A percentile compares a stretch with the other conserved stretches of the same genome.
phyloP scores from a whole-genome alignment of 257 asterid genomes.

The Gardenia jasminoides region DNA sequence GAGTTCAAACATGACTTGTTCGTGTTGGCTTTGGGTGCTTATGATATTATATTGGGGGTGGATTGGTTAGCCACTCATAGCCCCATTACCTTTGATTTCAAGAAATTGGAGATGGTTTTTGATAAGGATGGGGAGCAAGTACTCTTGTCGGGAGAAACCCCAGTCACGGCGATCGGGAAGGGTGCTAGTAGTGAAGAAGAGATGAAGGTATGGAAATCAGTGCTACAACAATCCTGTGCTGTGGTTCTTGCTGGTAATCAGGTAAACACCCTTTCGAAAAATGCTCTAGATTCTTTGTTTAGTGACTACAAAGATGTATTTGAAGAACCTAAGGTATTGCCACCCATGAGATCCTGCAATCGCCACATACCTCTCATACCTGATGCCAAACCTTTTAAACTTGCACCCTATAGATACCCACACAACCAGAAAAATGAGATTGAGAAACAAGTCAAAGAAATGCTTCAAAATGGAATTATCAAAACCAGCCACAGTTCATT shows the following conservation, averaged over 20 bases:
- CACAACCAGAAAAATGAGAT: background rate
- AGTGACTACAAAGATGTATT: background rate
- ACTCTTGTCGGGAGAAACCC: background rate
- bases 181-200: accelerated
- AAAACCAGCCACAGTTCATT: background rate
- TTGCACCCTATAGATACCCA: background rate
- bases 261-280: background rate
- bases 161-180: accelerated
- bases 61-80: background rate
- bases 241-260: too few relatives aligned
- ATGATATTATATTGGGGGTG: background rate
- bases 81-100: background rate
- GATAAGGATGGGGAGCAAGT: background rate
- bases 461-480: background rate
- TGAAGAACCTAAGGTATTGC: background rate
- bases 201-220: too few relatives aligned
- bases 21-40: background rate
- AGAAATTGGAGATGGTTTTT: background rate
- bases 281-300: background rate
- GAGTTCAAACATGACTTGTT: background rate
- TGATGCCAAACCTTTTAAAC: background rate
- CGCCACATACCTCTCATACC: background rate
- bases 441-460: background rate
- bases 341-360: background rate
- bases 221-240: too few relatives aligned